phyloP scores from a whole-genome alignment of 108 stramenopile species.

The Skeletonema marinoi region DNA sequence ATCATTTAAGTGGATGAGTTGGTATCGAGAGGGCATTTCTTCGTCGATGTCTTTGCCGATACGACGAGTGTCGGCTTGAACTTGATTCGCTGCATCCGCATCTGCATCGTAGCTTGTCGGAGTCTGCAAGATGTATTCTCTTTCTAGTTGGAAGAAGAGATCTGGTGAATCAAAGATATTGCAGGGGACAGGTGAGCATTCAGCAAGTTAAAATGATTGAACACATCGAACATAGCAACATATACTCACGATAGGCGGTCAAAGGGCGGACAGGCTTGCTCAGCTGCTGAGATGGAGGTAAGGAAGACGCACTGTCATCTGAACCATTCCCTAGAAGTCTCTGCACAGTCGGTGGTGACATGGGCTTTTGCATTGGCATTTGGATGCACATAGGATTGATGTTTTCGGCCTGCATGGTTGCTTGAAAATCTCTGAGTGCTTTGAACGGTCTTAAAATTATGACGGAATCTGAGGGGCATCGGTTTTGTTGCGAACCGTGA shows the following conservation, averaged over 20 bases:
- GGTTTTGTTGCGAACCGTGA: too few relatives aligned
- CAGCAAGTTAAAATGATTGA: neutral
- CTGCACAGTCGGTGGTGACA: neutral
- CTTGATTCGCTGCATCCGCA: neutral
- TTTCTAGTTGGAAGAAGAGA: neutral
- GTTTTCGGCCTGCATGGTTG: neutral
- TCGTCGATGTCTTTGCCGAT: constrained; percentile 10
- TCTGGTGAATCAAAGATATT: neutral
- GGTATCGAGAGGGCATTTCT: constrained; percentile 33
- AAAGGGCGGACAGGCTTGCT: neutral
- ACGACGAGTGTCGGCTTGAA: neutral
- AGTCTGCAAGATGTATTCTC: neutral
- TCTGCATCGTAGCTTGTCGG: neutral
- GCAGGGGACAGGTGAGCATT: neutral
- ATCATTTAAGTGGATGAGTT: constrained; percentile 8
- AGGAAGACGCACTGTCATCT: neutral
- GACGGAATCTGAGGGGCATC: too few relatives aligned
- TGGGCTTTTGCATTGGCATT: neutral
- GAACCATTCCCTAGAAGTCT: neutral
- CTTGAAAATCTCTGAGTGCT: too few relatives aligned
- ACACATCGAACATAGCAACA: neutral
- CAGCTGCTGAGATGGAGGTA: neutral
- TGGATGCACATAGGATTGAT: neutral
- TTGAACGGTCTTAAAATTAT: too few relatives aligned
- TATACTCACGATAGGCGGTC: neutral